Conservation (phyloP, 176 grass and related monocot species). For the Oryza meyeriana region DNA sequence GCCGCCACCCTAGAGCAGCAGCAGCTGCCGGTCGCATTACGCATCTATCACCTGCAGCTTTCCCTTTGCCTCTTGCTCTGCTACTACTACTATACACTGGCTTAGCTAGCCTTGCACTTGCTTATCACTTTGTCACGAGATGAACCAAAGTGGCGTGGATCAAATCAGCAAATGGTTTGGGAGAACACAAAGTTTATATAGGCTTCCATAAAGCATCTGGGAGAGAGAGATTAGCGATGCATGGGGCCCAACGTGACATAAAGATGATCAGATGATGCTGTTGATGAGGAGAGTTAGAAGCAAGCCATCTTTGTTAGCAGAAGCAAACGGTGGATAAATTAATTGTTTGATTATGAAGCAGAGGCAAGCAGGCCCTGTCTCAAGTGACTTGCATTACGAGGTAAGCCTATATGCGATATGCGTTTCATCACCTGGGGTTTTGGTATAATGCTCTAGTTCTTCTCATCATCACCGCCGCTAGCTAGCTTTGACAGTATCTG, state of each 20-base stretch:
- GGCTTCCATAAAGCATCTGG: slow-evolving; percentile 13
- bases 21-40: slow-evolving; percentile 38
- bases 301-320: slow-evolving; percentile 29
- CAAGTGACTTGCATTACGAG: slow-evolving; percentile 55
- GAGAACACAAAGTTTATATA: slow-evolving; percentile 26
- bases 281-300: slow-evolving; percentile 15
- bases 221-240: neutral
- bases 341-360: neutral
- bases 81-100: neutral
- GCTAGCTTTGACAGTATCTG: neutral
- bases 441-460: slow-evolving; percentile 32
- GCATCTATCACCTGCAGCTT: slow-evolving; percentile 37
- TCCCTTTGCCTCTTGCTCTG: neutral
- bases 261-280: slow-evolving; percentile 14
- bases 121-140: slow-evolving; percentile 21
- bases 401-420: slow-evolving; percentile 56
- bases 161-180: slow-evolving; percentile 27
- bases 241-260: slow-evolving; percentile 46
- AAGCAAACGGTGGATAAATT: neutral
- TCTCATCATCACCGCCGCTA: neutral
- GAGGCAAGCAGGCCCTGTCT: neutral
- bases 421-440: slow-evolving; percentile 51
- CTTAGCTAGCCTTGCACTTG: neutral
- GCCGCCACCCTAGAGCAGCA: slow-evolving; percentile 11
- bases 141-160: slow-evolving; percentile 27